Evolutionary conservation across 768 basidiomycete species (phyloP), one percentile per base, ranked within the genome.

Genomic region (Phlegmacium glaucopus): DNA sequence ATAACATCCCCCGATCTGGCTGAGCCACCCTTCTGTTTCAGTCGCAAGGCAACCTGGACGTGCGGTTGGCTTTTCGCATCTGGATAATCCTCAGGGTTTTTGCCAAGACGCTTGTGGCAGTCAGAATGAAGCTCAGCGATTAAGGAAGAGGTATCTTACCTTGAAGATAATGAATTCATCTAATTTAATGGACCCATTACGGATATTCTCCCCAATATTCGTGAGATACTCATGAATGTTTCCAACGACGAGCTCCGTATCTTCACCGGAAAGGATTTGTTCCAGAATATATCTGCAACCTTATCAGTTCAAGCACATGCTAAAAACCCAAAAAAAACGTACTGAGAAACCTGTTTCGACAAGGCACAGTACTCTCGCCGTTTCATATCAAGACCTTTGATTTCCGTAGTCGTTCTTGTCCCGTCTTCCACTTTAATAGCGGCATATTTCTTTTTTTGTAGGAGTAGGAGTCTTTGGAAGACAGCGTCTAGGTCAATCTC

Each of bases 381-480:
- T 67, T 98, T 98, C 96, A 99, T 98, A 68, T 99, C 96, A 17
- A 99, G 72, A 66, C 96, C 96, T 60, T 99, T 99, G 65, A 99
- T 74, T 60, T 99, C 96, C 1, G 81, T 89, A 11, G 80, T 82
- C 0, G 89, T 87, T 47, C 79, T 77, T 0, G 78, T 77, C 22
- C 83, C 61, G 53, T 93, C 90, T 57, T 94, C 91, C 35, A 97
- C 83, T 69, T 96, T 97, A 64, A 97, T 75, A 0, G 96, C 96
- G 0, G 96, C 96, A 56, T 99, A 99, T 68, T 99, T 98, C 76
- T 99, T 99, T 79, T 99, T 99, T 61, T 98, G 95, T 45, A 99
- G 70, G 9, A 99, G 78, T 2, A 99, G 69, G 35, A 99, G 75
- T 0, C 96, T 82, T 60, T 95, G 83, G 72, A 99, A 99, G 29